A percentile compares a stretch with the other conserved stretches of the same genome.
phyloP scores from a whole-genome alignment of 2,329 filamentous ascomycete genomes.

The Metarhizium anisopliae region DNA sequence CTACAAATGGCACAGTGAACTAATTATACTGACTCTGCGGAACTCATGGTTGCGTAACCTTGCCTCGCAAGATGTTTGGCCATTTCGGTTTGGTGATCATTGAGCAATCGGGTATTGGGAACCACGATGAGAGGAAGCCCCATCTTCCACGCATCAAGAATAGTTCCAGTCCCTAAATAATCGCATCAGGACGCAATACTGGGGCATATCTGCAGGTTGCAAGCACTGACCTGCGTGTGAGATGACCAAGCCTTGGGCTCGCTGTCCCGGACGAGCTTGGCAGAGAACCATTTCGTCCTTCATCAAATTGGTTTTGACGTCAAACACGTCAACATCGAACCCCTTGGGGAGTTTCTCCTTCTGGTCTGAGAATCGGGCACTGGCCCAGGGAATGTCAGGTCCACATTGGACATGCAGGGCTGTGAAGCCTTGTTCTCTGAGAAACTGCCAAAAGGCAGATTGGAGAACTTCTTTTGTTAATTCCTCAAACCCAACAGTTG shows the following conservation, averaged over 20 bases:
- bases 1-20: neutral
- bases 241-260: constrained; percentile 64
- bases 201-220: constrained; percentile 1
- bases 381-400: constrained; percentile 41
- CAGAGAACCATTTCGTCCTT: constrained; percentile 45
- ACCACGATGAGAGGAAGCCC: constrained; percentile 78
- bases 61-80: constrained; percentile 65
- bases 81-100: constrained; percentile 88
- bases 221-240: constrained; percentile 69
- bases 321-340: constrained; percentile 22
- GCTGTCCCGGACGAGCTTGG: constrained; percentile 34
- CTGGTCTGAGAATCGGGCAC: constrained; percentile 10
- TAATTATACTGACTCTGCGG: constrained; percentile 44
- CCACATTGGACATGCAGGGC: constrained; percentile 76
- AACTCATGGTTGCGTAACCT: constrained; percentile 68
- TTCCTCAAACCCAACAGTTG: constrained; percentile 72
- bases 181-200: neutral
- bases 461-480: constrained; percentile 60
- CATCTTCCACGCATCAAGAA: constrained; percentile 71
- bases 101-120: constrained; percentile 70
- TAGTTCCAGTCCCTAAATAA: constrained; percentile 70
- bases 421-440: constrained; percentile 55
- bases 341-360: constrained; percentile 16
- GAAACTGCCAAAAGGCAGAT: constrained; percentile 50
- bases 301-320: constrained; percentile 23